Base-by-base conservation (phyloP, 139 green algal species). In the Chloropicon primus region DNA sequence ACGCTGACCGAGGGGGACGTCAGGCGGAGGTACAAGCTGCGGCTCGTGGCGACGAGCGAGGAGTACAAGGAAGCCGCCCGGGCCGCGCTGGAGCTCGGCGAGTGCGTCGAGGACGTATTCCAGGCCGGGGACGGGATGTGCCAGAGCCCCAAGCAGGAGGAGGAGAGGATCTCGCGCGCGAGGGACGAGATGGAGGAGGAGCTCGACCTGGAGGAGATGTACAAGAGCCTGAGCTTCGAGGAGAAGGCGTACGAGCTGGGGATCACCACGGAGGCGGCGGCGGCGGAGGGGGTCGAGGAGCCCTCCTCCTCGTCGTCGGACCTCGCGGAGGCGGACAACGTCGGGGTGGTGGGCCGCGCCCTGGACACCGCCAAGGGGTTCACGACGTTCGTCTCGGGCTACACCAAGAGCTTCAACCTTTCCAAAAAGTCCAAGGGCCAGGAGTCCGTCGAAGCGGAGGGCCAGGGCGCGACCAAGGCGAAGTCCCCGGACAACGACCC, bases 401-500 rank as follows among this genome's bases (percentile, higher is more conserved):
- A n/a, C n/a, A 17, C 41, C 41, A 62, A 62, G 41, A 17, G 41
- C 41, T 17, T 62, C 41, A 62, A 62, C 41, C 41, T 17, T 62
- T 62, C 41, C 41, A 17, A 5, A n/a, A 17, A 62, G 41, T 5
- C 41, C 41, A n/a, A 5, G 41, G 41, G 17, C 41, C 10, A 5
- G 41, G 41, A 62, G 41, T n/a, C 41, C 41, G 41, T 17, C 41
- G 17, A 62, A 17, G 41, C 10, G 41, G 41, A 17, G 17, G 41
- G 10, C 41, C 5, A 62, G 41, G 5, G 10, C 17, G 5, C 41
- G 10, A 17, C 41, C 41, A 62, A 5, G 41, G 41, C 41, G 17
- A 62, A 17, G 41, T 17, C 41, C 41, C 41, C 5, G 41, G 41
- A 62, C 41, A 62, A 62, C 41, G 41, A 62, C 76, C 88, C 90